These are phyloP conservation scores for Nemania abortiva DNA, from an alignment of 2,329 filamentous ascomycete genomes.

Conservation along the genomic window DNA sequence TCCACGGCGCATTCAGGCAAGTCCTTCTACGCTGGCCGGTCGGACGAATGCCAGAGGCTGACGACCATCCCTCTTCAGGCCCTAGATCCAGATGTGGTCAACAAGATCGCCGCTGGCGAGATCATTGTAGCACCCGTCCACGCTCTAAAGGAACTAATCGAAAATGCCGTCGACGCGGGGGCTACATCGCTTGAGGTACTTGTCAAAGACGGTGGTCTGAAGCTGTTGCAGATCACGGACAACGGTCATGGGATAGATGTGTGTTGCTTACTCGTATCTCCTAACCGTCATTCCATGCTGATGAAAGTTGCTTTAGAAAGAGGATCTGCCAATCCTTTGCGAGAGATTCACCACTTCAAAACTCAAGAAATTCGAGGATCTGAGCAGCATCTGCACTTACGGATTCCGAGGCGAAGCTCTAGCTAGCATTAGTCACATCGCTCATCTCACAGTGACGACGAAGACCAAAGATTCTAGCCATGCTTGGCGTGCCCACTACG, in stretches of 20 bases:
- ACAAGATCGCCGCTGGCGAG: constrained; percentile 98
- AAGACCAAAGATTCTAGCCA: constrained; percentile 88
- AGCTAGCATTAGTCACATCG: constrained; percentile 98
- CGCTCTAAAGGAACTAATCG: constrained; percentile 94
- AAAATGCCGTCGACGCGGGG: constrained; percentile 98
- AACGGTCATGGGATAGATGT: constrained; percentile 97
- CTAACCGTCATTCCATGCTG: constrained; percentile 34
- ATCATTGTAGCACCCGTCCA: constrained; percentile 98
- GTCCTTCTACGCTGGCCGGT: constrained; percentile 34
- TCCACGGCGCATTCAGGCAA: constrained; percentile 62
- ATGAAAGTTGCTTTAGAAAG: constrained; percentile 70
- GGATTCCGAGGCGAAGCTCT: constrained; percentile 97
- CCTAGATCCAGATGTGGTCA: constrained; percentile 91
- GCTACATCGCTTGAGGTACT: constrained; percentile 90
- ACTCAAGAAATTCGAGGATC: constrained; percentile 90
- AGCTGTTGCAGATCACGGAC: constrained; percentile 95
- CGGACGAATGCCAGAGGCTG: constrained; percentile 29
- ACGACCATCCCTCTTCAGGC: constrained; percentile 65
- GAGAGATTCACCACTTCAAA: constrained; percentile 98
- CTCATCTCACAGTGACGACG: constrained; percentile 93
- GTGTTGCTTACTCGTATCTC: constrained; percentile 49
- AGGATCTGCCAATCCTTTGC: constrained; percentile 91
- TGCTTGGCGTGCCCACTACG: constrained; percentile 91
- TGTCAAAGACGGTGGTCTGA: constrained; percentile 94
- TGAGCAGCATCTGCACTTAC: constrained; percentile 91